These are phyloP conservation scores for Dysphania ambrosioides DNA, from an alignment of 148 eudicot genomes.

Conservation along the genomic window DNA sequence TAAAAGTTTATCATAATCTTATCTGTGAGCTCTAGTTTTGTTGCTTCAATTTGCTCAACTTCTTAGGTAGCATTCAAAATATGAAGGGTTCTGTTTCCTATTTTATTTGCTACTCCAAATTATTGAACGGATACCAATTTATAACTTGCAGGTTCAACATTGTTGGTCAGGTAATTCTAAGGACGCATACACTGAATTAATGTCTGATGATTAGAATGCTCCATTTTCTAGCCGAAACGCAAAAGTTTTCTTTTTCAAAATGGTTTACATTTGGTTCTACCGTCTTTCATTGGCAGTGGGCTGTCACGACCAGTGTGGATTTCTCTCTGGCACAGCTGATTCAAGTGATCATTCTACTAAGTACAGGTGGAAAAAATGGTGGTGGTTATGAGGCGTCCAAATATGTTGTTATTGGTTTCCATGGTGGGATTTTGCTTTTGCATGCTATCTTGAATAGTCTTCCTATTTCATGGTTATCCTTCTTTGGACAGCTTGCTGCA, in stretches of 20 bases:
- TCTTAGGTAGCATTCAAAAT: background rate
- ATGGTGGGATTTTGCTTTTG: conserved; percentile 66
- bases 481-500: conserved; percentile 88
- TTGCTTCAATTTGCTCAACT: background rate
- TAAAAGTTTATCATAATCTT: background rate
- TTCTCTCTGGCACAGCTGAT: conserved; percentile 85
- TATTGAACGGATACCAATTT: conserved; percentile 8
- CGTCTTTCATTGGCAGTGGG: conserved; percentile 72
- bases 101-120: background rate
- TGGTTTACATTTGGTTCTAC: conserved; percentile 8
- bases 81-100: background rate
- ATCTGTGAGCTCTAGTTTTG: too few relatives aligned
- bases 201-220: too few relatives aligned
- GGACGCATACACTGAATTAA: conserved; percentile 14
- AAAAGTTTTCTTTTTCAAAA: too few relatives aligned
- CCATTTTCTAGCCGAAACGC: too few relatives aligned
- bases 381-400: conserved; percentile 90
- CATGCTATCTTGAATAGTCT: conserved; percentile 89
- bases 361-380: conserved; percentile 92
- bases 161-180: conserved; percentile 83
- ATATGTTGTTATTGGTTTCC: conserved; percentile 66
- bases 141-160: conserved; percentile 84
- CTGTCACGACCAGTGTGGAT: conserved; percentile 86
- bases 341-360: conserved; percentile 83
- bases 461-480: conserved; percentile 75